Conservation (phyloP, 192 early-diverging fungal species). For the Linnemannia hyalina region DNA sequence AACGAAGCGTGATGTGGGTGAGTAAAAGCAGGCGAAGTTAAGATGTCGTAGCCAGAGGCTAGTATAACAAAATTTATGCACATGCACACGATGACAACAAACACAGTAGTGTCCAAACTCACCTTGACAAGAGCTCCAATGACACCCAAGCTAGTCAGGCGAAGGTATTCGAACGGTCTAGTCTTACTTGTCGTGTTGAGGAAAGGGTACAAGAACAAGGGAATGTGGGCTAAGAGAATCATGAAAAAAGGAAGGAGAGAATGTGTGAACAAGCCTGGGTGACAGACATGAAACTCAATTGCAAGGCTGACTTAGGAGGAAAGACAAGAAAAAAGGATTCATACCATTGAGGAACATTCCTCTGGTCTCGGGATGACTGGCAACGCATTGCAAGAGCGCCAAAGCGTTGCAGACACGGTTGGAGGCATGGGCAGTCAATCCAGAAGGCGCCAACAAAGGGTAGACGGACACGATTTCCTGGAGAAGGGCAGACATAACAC, state of each 20-base stretch:
- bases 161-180: conserved; percentile 94
- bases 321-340: conserved; percentile 5
- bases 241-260: not conserved
- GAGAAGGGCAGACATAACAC: conserved; percentile 93
- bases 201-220: conserved; percentile 95
- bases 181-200: conserved; percentile 95
- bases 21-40: not conserved
- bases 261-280: not conserved
- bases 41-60: conserved; percentile 3
- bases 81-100: not conserved
- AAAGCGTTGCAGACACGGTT: conserved; percentile 98
- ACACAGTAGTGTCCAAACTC: not conserved
- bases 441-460: conserved; percentile 88
- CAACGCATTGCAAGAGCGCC: conserved; percentile 95
- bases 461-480: conserved; percentile 98
- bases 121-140: conserved; percentile 97
- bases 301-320: not conserved
- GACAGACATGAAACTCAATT: not conserved
- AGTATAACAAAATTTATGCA: not conserved
- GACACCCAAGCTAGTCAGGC: conserved; percentile 92
- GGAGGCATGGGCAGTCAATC: conserved; percentile 87
- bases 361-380: conserved; percentile 93
- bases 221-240: conserved; percentile 84
- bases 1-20: not conserved
- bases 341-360: conserved; percentile 83